These are phyloP conservation scores for Fremontodendron californicum DNA, from an alignment of 345 rosid species.

Conservation along the genomic window DNA sequence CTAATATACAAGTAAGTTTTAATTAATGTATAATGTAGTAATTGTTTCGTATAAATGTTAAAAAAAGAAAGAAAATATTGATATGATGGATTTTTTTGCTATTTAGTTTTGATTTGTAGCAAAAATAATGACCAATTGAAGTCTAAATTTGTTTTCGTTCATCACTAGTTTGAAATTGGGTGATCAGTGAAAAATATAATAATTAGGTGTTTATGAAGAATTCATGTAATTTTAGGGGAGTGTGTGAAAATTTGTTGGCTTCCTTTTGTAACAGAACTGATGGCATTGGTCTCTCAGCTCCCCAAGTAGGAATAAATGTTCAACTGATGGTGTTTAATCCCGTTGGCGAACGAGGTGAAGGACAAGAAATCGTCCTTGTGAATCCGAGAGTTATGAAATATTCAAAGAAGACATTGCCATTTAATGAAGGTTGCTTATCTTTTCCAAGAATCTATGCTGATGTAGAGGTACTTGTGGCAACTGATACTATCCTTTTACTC, in stretches of 20 bases:
- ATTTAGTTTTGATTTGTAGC: neutral
- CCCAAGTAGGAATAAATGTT: conserved; percentile 85
- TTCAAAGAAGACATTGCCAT: conserved; percentile 59
- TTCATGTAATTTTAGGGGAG: conserved; percentile 18
- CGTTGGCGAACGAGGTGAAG: conserved; percentile 63
- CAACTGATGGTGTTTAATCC: conserved; percentile 93
- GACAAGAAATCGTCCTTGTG: conserved; percentile 82
- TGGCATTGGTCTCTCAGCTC: conserved; percentile 93
- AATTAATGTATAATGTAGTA: neutral
- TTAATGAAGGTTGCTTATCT: conserved; percentile 83
- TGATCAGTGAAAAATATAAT: neutral
- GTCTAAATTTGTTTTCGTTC: neutral
- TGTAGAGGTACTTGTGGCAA: conserved; percentile 42
- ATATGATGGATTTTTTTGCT: neutral
- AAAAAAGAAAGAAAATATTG: neutral
- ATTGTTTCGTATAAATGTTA: neutral
- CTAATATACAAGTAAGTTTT: no score
- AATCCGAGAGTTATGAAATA: conserved; percentile 70
- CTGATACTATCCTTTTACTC: neutral
- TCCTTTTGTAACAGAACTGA: conserved; percentile 65
- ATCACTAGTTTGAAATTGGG: neutral
- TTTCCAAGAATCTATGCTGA: conserved; percentile 89
- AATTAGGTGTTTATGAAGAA: conserved; percentile 18
- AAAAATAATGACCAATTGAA: neutral
- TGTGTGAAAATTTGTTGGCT: conserved; percentile 30